These are phyloP conservation scores for Nicotiana tomentosiformis DNA, from an alignment of 257 asterid genomes.

Conservation along the genomic window DNA sequence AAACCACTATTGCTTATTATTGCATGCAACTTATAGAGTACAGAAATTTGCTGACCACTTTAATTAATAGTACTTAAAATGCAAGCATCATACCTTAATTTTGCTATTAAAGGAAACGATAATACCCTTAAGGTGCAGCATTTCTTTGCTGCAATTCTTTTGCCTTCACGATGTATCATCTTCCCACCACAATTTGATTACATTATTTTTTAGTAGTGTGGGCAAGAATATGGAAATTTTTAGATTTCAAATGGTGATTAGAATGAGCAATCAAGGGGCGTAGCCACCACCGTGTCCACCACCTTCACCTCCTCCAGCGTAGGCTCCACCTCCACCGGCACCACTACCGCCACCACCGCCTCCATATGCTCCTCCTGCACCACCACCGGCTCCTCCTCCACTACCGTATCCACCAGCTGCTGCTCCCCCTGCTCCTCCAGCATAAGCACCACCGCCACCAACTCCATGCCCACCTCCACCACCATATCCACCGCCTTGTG, in stretches of 20 bases:
- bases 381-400: conserved; percentile 49
- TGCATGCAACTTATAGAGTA: no score
- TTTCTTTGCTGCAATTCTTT: neutral
- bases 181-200: neutral
- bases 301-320: conserved; percentile 33
- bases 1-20: no score
- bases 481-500: conserved; percentile 22
- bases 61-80: neutral
- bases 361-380: conserved; percentile 23
- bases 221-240: neutral
- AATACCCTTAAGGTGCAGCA: neutral
- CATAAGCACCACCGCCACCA: conserved; percentile 40
- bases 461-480: conserved; percentile 21
- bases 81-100: neutral
- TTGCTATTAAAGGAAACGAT: neutral
- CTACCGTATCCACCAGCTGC: conserved; percentile 25
- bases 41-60: neutral
- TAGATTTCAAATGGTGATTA: neutral
- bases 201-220: neutral
- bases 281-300: conserved; percentile 54
- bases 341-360: conserved; percentile 12
- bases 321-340: neutral
- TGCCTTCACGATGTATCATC: neutral
- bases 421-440: conserved; percentile 33
- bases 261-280: conserved; percentile 23